A percentile compares a stretch with the other conserved stretches of the same genome.
Evolutionary conservation across 2,329 filamentous ascomycete genomes (phyloP).

Genomic region (Ceratocystis destructans): DNA sequence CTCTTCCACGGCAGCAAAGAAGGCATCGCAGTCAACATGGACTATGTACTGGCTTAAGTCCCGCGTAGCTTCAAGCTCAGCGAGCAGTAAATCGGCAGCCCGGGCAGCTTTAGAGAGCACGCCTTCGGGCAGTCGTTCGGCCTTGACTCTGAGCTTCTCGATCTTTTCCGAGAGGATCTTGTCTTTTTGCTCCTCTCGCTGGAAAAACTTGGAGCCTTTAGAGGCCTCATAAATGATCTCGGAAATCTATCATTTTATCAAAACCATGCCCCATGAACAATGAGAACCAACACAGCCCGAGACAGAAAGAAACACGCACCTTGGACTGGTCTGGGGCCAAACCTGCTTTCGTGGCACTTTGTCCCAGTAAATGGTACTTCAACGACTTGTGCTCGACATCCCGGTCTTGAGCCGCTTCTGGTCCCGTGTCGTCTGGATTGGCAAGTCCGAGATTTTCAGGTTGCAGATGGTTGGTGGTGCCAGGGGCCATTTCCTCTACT

Average conservation of each 20-base stretch:
- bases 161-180: conserved; percentile 76
- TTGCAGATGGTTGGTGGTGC: too few species aligned
- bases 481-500: too few species aligned
- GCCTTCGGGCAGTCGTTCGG: conserved; percentile 57
- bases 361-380: conserved; percentile 81
- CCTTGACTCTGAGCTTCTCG: conserved; percentile 59
- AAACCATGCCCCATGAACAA: background rate
- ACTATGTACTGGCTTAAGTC: conserved; percentile 77
- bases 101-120: conserved; percentile 62
- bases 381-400: conserved; percentile 42
- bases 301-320: conserved; percentile 28
- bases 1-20: conserved; percentile 89
- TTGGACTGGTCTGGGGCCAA: conserved; percentile 90
- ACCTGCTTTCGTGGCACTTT: conserved; percentile 83
- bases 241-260: conserved; percentile 47
- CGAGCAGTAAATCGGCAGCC: conserved; percentile 66
- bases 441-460: background rate
- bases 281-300: too few species aligned
- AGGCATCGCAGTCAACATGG: conserved; percentile 93
- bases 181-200: conserved; percentile 74
- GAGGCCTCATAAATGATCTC: conserved; percentile 96
- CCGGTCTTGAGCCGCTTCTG: background rate
- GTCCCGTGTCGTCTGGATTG: background rate
- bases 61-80: conserved; percentile 61
- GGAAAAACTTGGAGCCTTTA: conserved; percentile 93